phyloP scores from a whole-genome alignment of 2,329 filamentous ascomycete species.

The Volutella citrinella region DNA sequence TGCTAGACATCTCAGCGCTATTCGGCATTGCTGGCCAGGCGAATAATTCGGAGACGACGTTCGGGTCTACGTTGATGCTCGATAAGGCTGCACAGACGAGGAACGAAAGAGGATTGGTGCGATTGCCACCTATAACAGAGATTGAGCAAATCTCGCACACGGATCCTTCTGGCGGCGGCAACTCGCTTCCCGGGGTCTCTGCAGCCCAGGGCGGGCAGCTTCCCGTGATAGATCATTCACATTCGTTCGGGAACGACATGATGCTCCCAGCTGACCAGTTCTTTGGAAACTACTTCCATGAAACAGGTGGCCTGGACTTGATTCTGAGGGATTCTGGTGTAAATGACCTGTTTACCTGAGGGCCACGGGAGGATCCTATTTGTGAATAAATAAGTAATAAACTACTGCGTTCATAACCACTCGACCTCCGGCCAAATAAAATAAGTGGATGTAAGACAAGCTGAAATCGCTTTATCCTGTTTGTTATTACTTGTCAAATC shows the following conservation, averaged over 20 bases:
- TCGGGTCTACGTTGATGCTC: neutral
- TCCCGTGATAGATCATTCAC: neutral
- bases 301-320: neutral
- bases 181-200: neutral
- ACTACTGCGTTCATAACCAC: too few species aligned
- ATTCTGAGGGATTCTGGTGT: neutral
- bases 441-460: too few species aligned
- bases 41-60: too few species aligned
- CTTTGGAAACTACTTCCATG: slow-evolving; percentile 1
- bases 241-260: slow-evolving; percentile 1
- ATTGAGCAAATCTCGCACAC: slow-evolving; percentile 1
- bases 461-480: too few species aligned
- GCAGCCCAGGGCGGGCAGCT: neutral
- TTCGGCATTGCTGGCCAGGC: too few species aligned
- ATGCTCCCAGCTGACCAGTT: slow-evolving; percentile 3
- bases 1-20: too few species aligned
- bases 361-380: too few species aligned
- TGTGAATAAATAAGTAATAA: too few species aligned
- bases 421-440: too few species aligned
- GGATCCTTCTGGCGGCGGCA: too few species aligned
- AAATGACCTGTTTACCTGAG: slow-evolving; percentile 1
- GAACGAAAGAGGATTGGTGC: neutral
- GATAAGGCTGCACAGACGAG: neutral
- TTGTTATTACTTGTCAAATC: too few species aligned
- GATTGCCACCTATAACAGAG: slow-evolving; percentile 2